Evolutionary conservation across 2,329 filamentous ascomycete species (phyloP).

Genomic region (Hypomyces perniciosus): DNA sequence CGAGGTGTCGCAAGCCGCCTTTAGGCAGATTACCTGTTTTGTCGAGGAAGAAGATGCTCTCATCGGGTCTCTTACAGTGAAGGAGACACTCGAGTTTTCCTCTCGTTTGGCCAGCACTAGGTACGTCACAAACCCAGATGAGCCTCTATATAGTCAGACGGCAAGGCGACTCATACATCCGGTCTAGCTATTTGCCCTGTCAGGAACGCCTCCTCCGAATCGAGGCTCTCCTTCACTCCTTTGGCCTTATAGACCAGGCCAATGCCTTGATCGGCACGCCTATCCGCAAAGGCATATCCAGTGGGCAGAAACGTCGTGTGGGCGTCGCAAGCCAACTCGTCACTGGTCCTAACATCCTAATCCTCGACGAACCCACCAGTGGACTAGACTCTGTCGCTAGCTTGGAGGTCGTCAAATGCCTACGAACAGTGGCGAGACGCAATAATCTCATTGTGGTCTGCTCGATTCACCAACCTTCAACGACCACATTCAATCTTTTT

Average conservation of each 20-base stretch:
- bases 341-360: constrained; percentile 72
- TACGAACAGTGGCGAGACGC: constrained; percentile 58
- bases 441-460: constrained; percentile 72
- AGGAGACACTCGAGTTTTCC: constrained; percentile 73
- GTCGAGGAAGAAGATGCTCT: constrained; percentile 87
- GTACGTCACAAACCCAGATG: too few relatives aligned
- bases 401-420: constrained; percentile 69
- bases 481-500: constrained; percentile 71
- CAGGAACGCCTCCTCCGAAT: constrained; percentile 58
- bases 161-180: not conserved
- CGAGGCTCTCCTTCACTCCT: constrained; percentile 60
- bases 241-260: constrained; percentile 65
- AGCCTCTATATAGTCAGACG: too few relatives aligned
- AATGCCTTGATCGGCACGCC: constrained; percentile 74
- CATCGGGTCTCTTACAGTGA: constrained; percentile 72
- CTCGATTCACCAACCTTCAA: constrained; percentile 81
- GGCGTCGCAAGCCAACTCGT: constrained; percentile 77
- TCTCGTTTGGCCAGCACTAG: constrained; percentile 39
- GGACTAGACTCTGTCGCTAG: constrained; percentile 75
- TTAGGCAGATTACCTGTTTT: constrained; percentile 65
- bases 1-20: constrained; percentile 43
- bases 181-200: constrained; percentile 33
- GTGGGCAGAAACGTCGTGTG: constrained; percentile 76
- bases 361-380: constrained; percentile 79
- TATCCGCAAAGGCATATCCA: constrained; percentile 75